Conservation (phyloP, 148 eudicot genomes). For the Camellia sinensis region DNA sequence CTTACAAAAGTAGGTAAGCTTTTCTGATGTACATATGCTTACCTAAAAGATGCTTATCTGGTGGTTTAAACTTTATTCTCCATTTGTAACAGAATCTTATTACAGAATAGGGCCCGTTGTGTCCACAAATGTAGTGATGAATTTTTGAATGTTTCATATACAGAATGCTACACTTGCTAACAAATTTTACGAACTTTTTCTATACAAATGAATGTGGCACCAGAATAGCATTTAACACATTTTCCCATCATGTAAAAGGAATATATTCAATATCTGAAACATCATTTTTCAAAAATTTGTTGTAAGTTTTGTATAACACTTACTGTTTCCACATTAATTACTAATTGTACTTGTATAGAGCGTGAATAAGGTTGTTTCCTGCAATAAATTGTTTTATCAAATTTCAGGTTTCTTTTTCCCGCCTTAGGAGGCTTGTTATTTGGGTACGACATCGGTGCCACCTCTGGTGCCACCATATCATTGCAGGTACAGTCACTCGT, state of each 20-base stretch:
- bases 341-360: too few relatives aligned
- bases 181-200: too few relatives aligned
- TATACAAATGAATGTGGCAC: too few relatives aligned
- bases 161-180: too few relatives aligned
- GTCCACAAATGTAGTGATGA: neutral
- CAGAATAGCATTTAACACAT: too few relatives aligned
- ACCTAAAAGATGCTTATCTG: neutral
- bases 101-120: slow-evolving; percentile 1
- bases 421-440: slow-evolving; percentile 90
- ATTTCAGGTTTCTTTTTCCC: slow-evolving; percentile 85
- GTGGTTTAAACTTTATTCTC: neutral
- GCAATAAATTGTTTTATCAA: slow-evolving; percentile 12
- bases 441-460: slow-evolving; percentile 99
- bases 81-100: neutral
- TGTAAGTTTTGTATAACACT: too few relatives aligned
- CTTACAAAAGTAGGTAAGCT: neutral
- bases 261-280: too few relatives aligned
- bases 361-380: neutral
- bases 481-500: slow-evolving; percentile 51
- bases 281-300: too few relatives aligned
- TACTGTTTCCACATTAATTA: too few relatives aligned
- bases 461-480: slow-evolving; percentile 93
- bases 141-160: neutral
- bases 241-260: too few relatives aligned
- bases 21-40: neutral